Evolutionary conservation across 768 basidiomycete species (phyloP).

Genomic region (Pleurotus giganteus): DNA sequence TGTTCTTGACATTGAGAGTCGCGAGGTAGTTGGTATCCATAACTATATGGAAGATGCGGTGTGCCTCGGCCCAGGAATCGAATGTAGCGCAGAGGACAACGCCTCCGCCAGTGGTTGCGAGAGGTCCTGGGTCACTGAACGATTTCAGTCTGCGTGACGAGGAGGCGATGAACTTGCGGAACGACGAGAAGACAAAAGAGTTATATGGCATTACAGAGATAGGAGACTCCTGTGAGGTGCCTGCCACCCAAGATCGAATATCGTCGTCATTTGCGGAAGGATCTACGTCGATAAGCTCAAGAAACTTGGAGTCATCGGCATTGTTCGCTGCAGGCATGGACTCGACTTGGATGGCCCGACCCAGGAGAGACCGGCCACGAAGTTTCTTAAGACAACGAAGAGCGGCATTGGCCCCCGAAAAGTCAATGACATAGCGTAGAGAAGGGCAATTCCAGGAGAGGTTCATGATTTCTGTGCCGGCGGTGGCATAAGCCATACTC

Average conservation of each 20-base stretch:
- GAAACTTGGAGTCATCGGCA: neutral
- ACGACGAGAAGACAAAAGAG: neutral
- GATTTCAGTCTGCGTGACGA: neutral
- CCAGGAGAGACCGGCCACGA: neutral
- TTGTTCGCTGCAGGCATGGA: neutral
- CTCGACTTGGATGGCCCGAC: neutral
- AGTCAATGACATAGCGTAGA: neutral
- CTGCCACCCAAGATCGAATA: neutral
- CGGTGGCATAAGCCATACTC: neutral
- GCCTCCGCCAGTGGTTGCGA: neutral
- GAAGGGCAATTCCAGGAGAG: neutral
- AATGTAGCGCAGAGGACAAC: neutral
- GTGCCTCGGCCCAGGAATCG: neutral
- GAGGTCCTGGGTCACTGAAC: neutral
- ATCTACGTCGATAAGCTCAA: neutral
- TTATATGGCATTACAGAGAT: neutral
- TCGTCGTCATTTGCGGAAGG: neutral
- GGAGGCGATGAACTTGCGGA: neutral
- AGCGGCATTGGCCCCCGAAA: neutral
- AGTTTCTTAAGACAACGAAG: neutral
- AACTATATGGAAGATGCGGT: neutral
- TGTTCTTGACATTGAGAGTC: neutral
- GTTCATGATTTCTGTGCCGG: neutral
- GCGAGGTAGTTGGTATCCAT: neutral
- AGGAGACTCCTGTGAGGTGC: neutral